A percentile compares a stretch with the other conserved stretches of the same genome.
Conservation (phyloP, 768 basidiomycete species). For the Russula sp. region DNA sequence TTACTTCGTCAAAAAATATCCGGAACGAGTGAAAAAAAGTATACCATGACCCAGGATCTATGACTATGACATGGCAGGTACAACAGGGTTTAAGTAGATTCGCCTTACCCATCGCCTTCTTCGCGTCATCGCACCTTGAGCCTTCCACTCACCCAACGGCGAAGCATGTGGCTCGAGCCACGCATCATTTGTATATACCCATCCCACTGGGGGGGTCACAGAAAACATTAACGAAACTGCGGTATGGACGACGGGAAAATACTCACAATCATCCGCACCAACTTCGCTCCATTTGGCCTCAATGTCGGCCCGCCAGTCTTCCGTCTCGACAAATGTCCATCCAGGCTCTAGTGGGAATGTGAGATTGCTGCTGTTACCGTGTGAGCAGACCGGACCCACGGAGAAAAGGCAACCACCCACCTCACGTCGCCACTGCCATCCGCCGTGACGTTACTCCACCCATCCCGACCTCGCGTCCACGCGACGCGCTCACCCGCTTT, state of each 20-base stretch:
- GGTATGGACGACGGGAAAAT: not conserved
- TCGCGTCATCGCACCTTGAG: constrained; percentile 52
- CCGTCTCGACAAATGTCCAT: constrained; percentile 72
- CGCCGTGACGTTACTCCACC: constrained; percentile 57
- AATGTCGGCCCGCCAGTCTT: constrained; percentile 73
- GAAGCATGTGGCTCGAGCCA: constrained; percentile 55
- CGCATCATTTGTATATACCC: constrained; percentile 77
- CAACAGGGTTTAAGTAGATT: constrained; percentile 45
- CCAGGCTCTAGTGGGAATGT: constrained; percentile 71
- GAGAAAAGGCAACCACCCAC: constrained; percentile 42
- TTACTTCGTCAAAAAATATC: not conserved
- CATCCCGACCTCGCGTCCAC: constrained; percentile 73
- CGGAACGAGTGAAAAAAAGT: not conserved
- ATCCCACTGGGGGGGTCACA: constrained; percentile 52
- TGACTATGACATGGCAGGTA: not conserved
- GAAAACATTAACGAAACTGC: constrained; percentile 28
- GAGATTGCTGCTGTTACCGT: constrained; percentile 62
- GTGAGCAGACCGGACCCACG: constrained; percentile 17
- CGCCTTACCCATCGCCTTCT: constrained; percentile 68
- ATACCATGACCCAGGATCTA: too few species aligned
- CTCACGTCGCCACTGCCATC: constrained; percentile 56
- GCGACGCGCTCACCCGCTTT: constrained; percentile 48
- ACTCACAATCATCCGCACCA: constrained; percentile 40
- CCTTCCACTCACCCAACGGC: constrained; percentile 45
- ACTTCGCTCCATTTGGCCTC: constrained; percentile 53